Evolutionary conservation across 2,329 filamentous ascomycete genomes (phyloP).

Genomic region (Nigrospora sphaerica): DNA sequence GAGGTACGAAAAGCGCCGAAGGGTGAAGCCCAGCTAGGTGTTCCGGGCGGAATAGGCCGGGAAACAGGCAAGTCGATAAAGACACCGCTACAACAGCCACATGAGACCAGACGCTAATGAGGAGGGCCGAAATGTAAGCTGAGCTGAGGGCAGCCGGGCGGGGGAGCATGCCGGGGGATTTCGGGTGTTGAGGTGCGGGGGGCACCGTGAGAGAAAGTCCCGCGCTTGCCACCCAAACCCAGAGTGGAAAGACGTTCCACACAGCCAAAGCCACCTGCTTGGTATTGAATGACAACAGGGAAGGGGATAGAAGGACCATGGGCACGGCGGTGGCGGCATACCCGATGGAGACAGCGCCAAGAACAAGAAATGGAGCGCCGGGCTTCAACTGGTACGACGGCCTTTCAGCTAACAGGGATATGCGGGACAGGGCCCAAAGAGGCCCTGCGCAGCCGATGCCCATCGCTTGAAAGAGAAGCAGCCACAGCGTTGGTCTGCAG

Average conservation of each 20-base stretch:
- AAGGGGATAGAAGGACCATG: background rate
- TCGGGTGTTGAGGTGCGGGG: background rate
- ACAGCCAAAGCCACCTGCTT: background rate
- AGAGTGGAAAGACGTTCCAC: background rate
- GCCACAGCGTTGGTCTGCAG: background rate
- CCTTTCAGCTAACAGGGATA: background rate
- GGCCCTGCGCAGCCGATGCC: background rate
- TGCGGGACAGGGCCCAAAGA: background rate
- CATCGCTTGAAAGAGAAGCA: background rate
- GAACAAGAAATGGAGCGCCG: background rate
- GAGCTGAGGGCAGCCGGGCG: background rate
- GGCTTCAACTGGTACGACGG: background rate
- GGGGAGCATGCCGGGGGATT: background rate
- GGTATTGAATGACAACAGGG: background rate
- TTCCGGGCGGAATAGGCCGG: background rate
- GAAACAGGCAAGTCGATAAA: slow-evolving; percentile 1
- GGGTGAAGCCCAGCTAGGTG: background rate
- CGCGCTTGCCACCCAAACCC: background rate
- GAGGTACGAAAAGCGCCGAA: background rate
- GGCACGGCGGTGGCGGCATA: background rate
- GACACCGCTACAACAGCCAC: background rate
- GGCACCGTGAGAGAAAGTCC: background rate
- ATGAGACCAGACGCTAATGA: background rate
- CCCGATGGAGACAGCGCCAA: background rate
- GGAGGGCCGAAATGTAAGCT: background rate